Percentiles rank a stretch among this genome's conserved stretches.
Conservation (phyloP, 2,329 filamentous ascomycete species). For the Pestalotiopsis sp. region DNA sequence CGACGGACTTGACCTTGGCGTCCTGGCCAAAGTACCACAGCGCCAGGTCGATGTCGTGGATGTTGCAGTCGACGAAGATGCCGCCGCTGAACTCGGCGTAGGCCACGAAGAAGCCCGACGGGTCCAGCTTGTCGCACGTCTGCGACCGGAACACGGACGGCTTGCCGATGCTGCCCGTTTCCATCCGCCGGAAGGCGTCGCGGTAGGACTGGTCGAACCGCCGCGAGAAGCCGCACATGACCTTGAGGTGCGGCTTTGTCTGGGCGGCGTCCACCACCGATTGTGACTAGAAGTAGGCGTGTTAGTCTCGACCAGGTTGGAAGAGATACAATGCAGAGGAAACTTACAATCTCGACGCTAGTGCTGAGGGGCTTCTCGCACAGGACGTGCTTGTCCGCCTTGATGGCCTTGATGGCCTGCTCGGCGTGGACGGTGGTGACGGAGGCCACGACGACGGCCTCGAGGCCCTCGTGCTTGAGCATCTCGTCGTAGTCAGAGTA, state of each 20-base stretch:
- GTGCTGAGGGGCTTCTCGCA: constrained; percentile 65
- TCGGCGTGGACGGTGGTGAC: constrained; percentile 57
- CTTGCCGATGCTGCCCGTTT: constrained; percentile 58
- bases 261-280: constrained; percentile 59
- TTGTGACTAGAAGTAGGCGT: constrained; percentile 50
- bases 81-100: constrained; percentile 68
- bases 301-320: neutral
- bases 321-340: neutral
- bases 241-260: constrained; percentile 61
- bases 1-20: constrained; percentile 55
- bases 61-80: constrained; percentile 71
- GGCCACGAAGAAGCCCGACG: constrained; percentile 67
- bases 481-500: constrained; percentile 60
- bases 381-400: constrained; percentile 56
- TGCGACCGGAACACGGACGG: constrained; percentile 65
- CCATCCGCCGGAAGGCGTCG: constrained; percentile 56
- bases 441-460: constrained; percentile 39
- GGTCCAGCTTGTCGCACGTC: constrained; percentile 69
- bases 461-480: constrained; percentile 53
- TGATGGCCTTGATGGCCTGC: constrained; percentile 59
- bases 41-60: constrained; percentile 70
- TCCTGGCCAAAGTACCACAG: constrained; percentile 65
- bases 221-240: constrained; percentile 68
- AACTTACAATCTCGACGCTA: constrained; percentile 57
- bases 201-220: constrained; percentile 70